Conservation (phyloP, 306 rosid species). For the Rosa multiflora region DNA sequence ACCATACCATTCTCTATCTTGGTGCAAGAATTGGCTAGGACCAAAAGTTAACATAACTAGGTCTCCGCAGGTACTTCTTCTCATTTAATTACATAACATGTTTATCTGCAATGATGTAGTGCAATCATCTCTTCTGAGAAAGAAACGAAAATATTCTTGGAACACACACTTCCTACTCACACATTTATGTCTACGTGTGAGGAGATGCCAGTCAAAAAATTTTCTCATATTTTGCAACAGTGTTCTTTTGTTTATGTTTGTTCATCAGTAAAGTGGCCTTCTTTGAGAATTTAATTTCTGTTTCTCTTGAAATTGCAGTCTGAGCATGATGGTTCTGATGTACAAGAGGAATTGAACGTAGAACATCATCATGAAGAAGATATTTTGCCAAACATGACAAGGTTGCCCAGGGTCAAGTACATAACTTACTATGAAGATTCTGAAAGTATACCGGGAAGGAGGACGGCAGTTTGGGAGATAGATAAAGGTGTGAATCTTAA, state of each 20-base stretch:
- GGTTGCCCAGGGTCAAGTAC: conserved; percentile 69
- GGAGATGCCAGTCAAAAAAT: background rate
- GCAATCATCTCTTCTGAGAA: background rate
- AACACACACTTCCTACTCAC: background rate
- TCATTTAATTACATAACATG: background rate
- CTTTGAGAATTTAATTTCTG: conserved; percentile 14
- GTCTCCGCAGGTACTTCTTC: conserved; percentile 81
- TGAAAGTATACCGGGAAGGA: conserved; percentile 82
- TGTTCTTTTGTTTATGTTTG: background rate
- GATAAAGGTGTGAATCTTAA: conserved; percentile 74
- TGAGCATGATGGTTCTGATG: conserved; percentile 93
- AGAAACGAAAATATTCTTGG: background rate
- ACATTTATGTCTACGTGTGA: background rate
- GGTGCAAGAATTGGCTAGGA: conserved; percentile 98
- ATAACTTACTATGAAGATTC: conserved; percentile 93
- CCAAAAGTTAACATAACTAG: conserved; percentile 92
- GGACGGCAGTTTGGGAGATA: conserved; percentile 97
- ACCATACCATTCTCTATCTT: conserved; percentile 91
- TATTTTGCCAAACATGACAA: conserved; percentile 78
- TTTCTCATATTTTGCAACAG: background rate
- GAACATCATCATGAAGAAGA: conserved; percentile 69
- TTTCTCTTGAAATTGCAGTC: conserved; percentile 46
- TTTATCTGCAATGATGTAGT: background rate
- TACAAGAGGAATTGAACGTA: conserved; percentile 75
- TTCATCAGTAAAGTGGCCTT: background rate